Conservation (phyloP, 345 rosid species). For the Camelina laxa region DNA sequence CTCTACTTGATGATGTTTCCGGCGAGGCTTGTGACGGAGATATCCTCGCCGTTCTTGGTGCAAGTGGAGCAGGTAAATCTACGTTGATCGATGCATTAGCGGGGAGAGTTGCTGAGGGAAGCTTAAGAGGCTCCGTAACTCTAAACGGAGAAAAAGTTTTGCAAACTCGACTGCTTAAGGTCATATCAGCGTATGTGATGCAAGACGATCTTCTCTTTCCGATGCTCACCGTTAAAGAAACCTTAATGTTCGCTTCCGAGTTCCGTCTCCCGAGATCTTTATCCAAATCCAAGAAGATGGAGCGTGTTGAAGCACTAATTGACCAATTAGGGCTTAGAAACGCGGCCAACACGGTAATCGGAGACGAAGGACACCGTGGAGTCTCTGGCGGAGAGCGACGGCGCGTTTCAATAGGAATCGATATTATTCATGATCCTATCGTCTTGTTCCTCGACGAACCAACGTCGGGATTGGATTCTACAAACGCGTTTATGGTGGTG, state of each 20-base stretch:
- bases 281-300: conserved; percentile 73
- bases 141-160: conserved; percentile 68
- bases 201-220: conserved; percentile 88
- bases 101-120: conserved; percentile 67
- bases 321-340: conserved; percentile 86
- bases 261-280: conserved; percentile 76
- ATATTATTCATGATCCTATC: conserved; percentile 88
- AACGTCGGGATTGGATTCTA: conserved; percentile 90
- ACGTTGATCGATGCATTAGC: conserved; percentile 85
- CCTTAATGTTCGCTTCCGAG: conserved; percentile 85
- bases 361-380: conserved; percentile 96
- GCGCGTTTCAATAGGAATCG: conserved; percentile 90
- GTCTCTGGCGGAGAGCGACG: conserved; percentile 95
- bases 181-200: conserved; percentile 93
- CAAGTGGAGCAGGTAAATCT: conserved; percentile 92
- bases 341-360: conserved; percentile 82
- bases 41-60: conserved; percentile 86
- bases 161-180: conserved; percentile 73
- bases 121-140: conserved; percentile 65
- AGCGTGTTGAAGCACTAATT: conserved; percentile 78
- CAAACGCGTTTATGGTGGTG: conserved; percentile 92
- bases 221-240: conserved; percentile 92
- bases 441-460: conserved; percentile 89
- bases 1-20: conserved; percentile 72
- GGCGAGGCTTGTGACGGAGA: conserved; percentile 91